phyloP scores from a whole-genome alignment of 2,329 filamentous ascomycete genomes.

The Zelopaecilomyces penicillatus region DNA sequence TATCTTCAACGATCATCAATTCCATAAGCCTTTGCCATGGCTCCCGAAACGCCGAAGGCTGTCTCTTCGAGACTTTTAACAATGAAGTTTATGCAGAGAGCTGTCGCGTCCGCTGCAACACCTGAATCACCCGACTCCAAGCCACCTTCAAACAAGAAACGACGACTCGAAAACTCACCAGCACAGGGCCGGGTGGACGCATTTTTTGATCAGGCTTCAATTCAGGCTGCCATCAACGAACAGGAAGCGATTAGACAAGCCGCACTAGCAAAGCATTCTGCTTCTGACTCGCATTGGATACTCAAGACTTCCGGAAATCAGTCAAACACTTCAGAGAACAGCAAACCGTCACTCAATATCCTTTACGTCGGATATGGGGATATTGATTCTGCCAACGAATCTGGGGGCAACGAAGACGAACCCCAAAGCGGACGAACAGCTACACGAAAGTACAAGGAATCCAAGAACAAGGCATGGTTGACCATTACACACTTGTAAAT shows the following conservation, averaged over 20 bases:
- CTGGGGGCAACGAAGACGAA: slow-evolving; percentile 26
- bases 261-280: slow-evolving; percentile 52
- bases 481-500: not conserved
- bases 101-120: slow-evolving; percentile 51
- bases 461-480: slow-evolving; percentile 18
- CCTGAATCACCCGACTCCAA: slow-evolving; percentile 38
- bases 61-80: slow-evolving; percentile 85
- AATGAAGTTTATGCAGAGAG: slow-evolving; percentile 98
- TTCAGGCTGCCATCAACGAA: slow-evolving; percentile 55
- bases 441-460: slow-evolving; percentile 6
- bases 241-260: slow-evolving; percentile 59
- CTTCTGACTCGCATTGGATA: slow-evolving; percentile 69
- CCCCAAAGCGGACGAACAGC: slow-evolving; percentile 27
- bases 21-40: slow-evolving; percentile 21
- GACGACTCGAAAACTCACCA: slow-evolving; percentile 37
- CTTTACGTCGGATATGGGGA: slow-evolving; percentile 50
- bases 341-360: slow-evolving; percentile 37
- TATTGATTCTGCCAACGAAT: slow-evolving; percentile 34
- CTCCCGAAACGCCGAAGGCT: slow-evolving; percentile 48
- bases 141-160: slow-evolving; percentile 52
- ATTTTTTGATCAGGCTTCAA: slow-evolving; percentile 47
- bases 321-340: slow-evolving; percentile 12
- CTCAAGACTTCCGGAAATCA: slow-evolving; percentile 40
- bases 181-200: slow-evolving; percentile 29
- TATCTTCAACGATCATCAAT: too few relatives aligned